Conservation (phyloP, 768 basidiomycete genomes). For the Psilocybe subaeruginosa region DNA sequence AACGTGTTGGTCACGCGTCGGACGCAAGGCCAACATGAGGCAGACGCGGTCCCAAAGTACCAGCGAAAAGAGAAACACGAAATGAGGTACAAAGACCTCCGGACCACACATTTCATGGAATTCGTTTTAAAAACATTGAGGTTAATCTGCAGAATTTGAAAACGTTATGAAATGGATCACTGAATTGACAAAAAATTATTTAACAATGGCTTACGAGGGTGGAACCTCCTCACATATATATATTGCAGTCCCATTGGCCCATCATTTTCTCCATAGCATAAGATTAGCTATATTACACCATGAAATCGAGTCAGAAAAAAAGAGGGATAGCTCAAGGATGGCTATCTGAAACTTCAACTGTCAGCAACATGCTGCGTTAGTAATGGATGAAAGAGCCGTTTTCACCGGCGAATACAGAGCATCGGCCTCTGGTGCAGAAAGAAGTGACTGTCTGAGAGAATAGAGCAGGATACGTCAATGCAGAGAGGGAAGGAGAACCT, state of each 20-base stretch:
- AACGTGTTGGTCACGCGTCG: constrained; percentile 28
- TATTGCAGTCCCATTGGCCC: background rate
- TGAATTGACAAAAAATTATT: constrained; percentile 5
- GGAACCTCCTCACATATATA: background rate
- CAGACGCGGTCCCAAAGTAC: constrained; percentile 16
- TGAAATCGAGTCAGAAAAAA: constrained; percentile 9
- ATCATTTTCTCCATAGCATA: constrained; percentile 1
- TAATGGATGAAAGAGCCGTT: constrained; percentile 1
- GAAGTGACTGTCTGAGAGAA: background rate
- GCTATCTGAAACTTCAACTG: background rate
- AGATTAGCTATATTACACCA: constrained; percentile 1
- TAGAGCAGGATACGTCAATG: background rate
- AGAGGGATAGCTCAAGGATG: background rate
- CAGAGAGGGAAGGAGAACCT: background rate
- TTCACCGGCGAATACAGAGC: constrained; percentile 5
- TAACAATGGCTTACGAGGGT: constrained; percentile 7
- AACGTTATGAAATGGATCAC: background rate
- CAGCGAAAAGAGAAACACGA: constrained; percentile 11
- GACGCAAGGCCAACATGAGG: constrained; percentile 25
- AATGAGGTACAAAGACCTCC: constrained; percentile 3
- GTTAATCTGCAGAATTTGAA: constrained; percentile 2
- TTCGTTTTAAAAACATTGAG: background rate
- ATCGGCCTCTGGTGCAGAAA: constrained; percentile 1
- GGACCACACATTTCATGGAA: constrained; percentile 5
- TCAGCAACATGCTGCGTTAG: constrained; percentile 5